A percentile compares a stretch with the other conserved stretches of the same genome.
Conservation (phyloP, 192 early-diverging fungal species). For the Rhizoclosmatium sp. region DNA sequence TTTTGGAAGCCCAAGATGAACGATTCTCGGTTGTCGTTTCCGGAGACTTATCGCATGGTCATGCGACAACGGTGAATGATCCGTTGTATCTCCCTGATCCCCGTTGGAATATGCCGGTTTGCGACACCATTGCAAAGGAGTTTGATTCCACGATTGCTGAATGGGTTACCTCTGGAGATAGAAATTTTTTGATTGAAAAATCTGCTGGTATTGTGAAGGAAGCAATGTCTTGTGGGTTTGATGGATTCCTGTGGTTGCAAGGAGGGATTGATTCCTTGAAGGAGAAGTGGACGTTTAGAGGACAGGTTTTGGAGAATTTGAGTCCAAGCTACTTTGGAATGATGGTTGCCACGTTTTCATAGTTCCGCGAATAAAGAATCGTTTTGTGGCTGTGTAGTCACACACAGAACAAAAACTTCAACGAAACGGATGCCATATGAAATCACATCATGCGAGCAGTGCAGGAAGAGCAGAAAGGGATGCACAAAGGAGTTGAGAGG, state of each 20-base stretch:
- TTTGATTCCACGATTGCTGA: neutral
- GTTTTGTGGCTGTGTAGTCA: neutral
- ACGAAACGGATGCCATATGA: no score
- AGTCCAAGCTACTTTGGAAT: conserved; percentile 14
- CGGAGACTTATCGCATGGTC: conserved; percentile 8
- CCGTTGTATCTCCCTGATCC: conserved; percentile 20
- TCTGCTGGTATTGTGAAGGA: neutral
- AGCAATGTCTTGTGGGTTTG: conserved; percentile 6
- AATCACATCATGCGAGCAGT: no score
- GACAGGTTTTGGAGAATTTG: conserved; percentile 2
- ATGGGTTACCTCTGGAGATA: neutral
- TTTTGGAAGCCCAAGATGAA: neutral
- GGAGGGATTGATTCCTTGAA: neutral
- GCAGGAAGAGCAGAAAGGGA: no score
- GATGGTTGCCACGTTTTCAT: conserved; percentile 5
- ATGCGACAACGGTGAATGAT: neutral
- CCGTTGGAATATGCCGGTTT: neutral
- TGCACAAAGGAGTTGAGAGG: no score
- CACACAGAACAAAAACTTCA: no score
- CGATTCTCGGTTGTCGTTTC: conserved; percentile 13
- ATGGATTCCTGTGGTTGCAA: conserved; percentile 17
- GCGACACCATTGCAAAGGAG: neutral
- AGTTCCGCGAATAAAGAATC: neutral
- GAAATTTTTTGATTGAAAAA: neutral
- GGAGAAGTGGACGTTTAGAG: neutral